These are phyloP conservation scores for Fusarium mundagurra DNA, from an alignment of 2,329 filamentous ascomycete genomes.

Conservation along the genomic window DNA sequence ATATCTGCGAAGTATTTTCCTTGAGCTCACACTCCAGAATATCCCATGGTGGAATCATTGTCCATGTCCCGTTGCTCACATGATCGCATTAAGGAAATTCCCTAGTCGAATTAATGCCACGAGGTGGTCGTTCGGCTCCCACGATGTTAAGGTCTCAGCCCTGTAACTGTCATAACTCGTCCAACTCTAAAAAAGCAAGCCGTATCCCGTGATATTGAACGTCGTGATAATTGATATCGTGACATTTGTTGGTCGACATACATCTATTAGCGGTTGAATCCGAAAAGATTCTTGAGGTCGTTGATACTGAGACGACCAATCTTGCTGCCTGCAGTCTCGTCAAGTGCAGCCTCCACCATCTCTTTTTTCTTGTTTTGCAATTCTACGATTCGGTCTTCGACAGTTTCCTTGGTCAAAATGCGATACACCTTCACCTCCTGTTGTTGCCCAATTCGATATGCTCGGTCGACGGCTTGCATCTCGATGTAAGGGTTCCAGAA, in stretches of 20 bases:
- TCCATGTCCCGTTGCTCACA: neutral
- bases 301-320: slow-evolving; percentile 72
- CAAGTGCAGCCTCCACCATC: slow-evolving; percentile 81
- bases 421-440: slow-evolving; percentile 81
- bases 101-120: neutral
- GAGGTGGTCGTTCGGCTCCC: neutral
- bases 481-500: slow-evolving; percentile 97
- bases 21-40: neutral
- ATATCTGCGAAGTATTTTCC: neutral
- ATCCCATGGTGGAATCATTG: neutral
- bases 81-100: neutral
- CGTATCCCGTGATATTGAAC: neutral
- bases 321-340: slow-evolving; percentile 75
- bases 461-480: slow-evolving; percentile 90
- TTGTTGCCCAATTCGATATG: slow-evolving; percentile 86
- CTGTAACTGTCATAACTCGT: slow-evolving; percentile 5
- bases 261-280: slow-evolving; percentile 5
- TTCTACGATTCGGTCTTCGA: slow-evolving; percentile 86
- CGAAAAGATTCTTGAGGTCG: slow-evolving; percentile 77
- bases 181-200: slow-evolving; percentile 1
- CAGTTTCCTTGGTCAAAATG: slow-evolving; percentile 78
- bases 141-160: neutral
- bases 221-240: neutral
- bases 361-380: slow-evolving; percentile 82
- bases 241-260: neutral